Evolutionary conservation across 2,329 filamentous ascomycete species (phyloP), one percentile per base, ranked within the genome.

Genomic region (Biscogniauxia sp.): DNA sequence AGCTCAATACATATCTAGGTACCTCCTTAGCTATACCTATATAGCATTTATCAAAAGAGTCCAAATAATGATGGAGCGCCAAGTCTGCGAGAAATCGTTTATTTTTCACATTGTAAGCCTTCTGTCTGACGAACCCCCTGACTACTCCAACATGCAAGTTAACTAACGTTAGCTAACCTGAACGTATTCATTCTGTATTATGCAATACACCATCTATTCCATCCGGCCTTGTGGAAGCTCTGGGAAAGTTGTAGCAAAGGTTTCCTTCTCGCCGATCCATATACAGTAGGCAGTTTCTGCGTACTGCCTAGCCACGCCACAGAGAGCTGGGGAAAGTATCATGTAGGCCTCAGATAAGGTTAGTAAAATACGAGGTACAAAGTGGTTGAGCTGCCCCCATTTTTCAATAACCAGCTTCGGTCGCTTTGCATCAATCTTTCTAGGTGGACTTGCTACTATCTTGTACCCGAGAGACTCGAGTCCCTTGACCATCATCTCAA

Each of bases 381-480:
- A 51, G 20, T 1, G 25, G 58, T 57, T 58, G 1, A 52, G 17
- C 6, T 57, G 4, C 4, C 72, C 72, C 72, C 72, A 74, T 7
- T 57, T 55, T 49, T 57, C 61, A 25, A 71, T 57, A 55, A 66
- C 59, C 25, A 72, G 55, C 51, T 20, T 51, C 5, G 57, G 52
- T 19, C 54, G 51, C 5, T 58, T 59, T 20, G 32, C 49, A 2
- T 26, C 54, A 8, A 23, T 5, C 1, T 60, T 26, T 13, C 37
- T 53, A 3, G 62, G 61, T 1, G 57, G 58, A 13, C 23, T 51
- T 0, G 64, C 67, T 8, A 45, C 58, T 2, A 75, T 58, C 2
- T 58, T 60, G 51, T 63, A 76, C 11, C 72, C 71, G 7, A 72
- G 59, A 19, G 68, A 51, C 55, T 69, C 68, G 3, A 76, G 53